Base-by-base conservation (phyloP, 192 early-diverging fungal species). In the Funneliformis geosporum region DNA sequence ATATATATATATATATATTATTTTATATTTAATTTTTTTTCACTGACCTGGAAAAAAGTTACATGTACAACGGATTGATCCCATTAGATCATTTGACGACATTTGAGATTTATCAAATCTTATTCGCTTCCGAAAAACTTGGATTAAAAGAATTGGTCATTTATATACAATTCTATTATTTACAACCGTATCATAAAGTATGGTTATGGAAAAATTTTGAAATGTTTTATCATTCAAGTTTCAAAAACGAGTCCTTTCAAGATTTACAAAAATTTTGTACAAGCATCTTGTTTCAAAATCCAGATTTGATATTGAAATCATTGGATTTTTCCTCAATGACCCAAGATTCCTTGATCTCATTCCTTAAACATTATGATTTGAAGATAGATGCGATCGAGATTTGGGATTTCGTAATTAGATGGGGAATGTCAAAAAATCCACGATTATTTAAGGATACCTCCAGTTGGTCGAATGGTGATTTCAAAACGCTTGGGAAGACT, bases 391-490 rank as follows among this genome's bases (percentile, higher is more conserved):
- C 18, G 42, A 39, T 71, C 28, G 16, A 71, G n/a, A 43, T 71
- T 16, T 71, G 69, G 69, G 69, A 71, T 9, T 5, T 42, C 42
- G 33, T 71, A 18, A 40, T 71, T 46, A 71, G 42, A 23, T 71
- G 69, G 69, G 69, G 69, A 6, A 40, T 42, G 8, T 40, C 69
- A 23, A 28, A 71, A 23, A 18, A 42, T 71, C 33, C 33, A 46
- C 21, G 9, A 18, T 46, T 71, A 42, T 42, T 8, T 11, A 18
- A 28, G 4, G 39, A 39, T 27, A 4, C 23, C 18, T n/a, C 69
- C 38, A 12, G 2, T n/a, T 71, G 69, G 69, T 40, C 69, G 21
- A 6, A 12, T 21, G 9, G 42, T n/a, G 69, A 71, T 23, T 71
- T 71, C 44, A 71, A 43, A 23, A 39, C 16, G 18, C 28, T 71